Evolutionary conservation across 192 early-diverging fungal genomes (phyloP).

Genomic region (Umbelopsis ramanniana): DNA sequence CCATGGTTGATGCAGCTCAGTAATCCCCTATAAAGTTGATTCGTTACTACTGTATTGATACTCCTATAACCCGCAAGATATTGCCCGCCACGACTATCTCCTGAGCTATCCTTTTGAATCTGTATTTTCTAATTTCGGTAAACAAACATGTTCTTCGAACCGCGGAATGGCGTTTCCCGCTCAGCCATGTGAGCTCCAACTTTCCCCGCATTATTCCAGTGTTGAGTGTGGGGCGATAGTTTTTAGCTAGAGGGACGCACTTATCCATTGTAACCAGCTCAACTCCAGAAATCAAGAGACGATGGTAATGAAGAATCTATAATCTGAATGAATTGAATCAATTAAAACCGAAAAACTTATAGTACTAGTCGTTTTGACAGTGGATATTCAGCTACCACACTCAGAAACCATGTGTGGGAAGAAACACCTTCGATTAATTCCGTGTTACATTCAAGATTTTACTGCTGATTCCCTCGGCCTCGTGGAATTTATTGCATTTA

Average conservation of each 20-base stretch:
- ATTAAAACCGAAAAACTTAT: too few relatives aligned
- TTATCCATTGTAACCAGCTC: neutral
- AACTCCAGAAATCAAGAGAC: neutral
- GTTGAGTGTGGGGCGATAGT: neutral
- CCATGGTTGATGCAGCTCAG: too few relatives aligned
- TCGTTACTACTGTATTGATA: too few relatives aligned
- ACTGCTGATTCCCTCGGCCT: neutral
- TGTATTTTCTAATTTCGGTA: neutral
- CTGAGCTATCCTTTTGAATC: too few relatives aligned
- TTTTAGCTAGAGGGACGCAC: neutral
- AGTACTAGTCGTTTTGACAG: too few relatives aligned
- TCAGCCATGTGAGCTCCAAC: neutral
- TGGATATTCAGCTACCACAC: too few relatives aligned
- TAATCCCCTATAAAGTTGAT: too few relatives aligned
- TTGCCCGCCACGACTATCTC: too few relatives aligned
- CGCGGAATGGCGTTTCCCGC: neutral
- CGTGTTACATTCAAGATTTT: constrained; percentile 8
- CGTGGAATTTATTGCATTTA: neutral
- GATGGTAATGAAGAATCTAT: too few relatives aligned
- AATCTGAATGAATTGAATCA: too few relatives aligned
- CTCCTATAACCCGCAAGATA: too few relatives aligned
- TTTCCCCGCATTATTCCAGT: constrained; percentile 12
- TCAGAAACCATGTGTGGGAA: constrained; percentile 6
- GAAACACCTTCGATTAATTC: neutral
- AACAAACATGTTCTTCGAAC: neutral